Conservation (phyloP, 768 basidiomycete genomes). For the Tricholoma hemisulphureum region DNA sequence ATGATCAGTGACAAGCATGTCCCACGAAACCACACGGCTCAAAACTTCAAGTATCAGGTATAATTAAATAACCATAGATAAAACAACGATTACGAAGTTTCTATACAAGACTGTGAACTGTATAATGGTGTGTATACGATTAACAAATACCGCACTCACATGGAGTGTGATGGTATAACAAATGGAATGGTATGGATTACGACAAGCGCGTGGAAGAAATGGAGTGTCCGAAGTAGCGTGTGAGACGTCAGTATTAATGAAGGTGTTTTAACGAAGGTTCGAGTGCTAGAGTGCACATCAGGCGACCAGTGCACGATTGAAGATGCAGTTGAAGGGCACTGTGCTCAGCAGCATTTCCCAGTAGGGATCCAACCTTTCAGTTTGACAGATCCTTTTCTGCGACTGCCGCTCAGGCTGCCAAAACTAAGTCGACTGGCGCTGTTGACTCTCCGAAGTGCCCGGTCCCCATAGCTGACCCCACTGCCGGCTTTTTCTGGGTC, state of each 20-base stretch:
- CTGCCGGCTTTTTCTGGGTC: slow-evolving; percentile 95
- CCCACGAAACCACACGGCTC: slow-evolving; percentile 3
- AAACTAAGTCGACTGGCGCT: slow-evolving; percentile 89
- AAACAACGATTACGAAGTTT: slow-evolving; percentile 30
- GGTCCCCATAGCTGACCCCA: slow-evolving; percentile 95
- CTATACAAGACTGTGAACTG: slow-evolving; percentile 18
- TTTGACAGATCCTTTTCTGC: slow-evolving; percentile 59
- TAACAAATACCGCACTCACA: slow-evolving; percentile 7
- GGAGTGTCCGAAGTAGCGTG: slow-evolving; percentile 2
- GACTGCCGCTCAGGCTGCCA: slow-evolving; percentile 72
- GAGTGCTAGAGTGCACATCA: not conserved
- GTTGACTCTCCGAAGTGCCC: slow-evolving; percentile 86
- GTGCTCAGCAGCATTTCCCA: slow-evolving; percentile 60
- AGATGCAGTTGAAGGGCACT: not conserved
- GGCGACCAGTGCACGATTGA: not conserved
- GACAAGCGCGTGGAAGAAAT: slow-evolving; percentile 1
- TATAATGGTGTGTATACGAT: not conserved
- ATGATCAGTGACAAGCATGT: slow-evolving; percentile 6
- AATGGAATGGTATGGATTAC: slow-evolving; percentile 36
- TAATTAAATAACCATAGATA: slow-evolving; percentile 40
- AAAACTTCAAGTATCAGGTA: slow-evolving; percentile 16
- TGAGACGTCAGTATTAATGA: slow-evolving; percentile 2
- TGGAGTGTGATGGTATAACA: slow-evolving; percentile 31
- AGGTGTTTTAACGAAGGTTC: not conserved
- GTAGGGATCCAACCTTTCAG: slow-evolving; percentile 65